Percentiles rank a stretch among this genome's conserved stretches.
These are phyloP conservation scores for Hirschfeldia incana DNA, from an alignment of 345 rosid genomes.

Conservation along the genomic window DNA sequence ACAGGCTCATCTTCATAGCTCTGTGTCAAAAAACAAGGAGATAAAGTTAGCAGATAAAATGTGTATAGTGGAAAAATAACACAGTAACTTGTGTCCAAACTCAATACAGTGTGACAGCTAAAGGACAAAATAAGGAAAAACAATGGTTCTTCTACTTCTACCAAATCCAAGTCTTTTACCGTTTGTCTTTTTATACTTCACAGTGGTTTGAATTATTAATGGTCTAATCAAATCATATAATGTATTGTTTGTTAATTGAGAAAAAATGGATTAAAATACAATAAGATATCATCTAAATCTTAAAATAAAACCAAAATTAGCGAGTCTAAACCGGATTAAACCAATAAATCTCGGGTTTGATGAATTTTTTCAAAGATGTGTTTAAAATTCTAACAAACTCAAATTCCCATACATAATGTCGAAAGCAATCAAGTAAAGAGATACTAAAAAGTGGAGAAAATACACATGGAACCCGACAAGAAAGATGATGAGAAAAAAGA, in stretches of 20 bases:
- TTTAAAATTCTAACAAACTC: conserved; percentile 2
- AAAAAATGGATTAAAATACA: background rate
- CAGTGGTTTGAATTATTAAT: conserved; percentile 20
- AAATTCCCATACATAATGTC: conserved; percentile 35
- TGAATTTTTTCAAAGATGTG: background rate
- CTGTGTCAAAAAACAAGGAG: conserved; percentile 45
- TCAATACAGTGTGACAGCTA: conserved; percentile 13
- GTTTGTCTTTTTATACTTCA: conserved; percentile 25
- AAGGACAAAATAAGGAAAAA: conserved; percentile 21
- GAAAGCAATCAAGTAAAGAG: conserved; percentile 3
- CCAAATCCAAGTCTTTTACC: conserved; percentile 37
- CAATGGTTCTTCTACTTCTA: conserved; percentile 23
- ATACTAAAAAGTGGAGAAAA: conserved; percentile 16
- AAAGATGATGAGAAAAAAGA: background rate
- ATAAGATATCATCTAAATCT: background rate
- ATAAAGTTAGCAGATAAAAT: conserved; percentile 10
- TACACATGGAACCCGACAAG: conserved; percentile 7
- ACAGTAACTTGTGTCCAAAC: conserved; percentile 23
- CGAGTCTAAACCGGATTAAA: conserved; percentile 31
- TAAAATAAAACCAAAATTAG: background rate
- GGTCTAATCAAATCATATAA: background rate
- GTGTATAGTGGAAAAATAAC: background rate
- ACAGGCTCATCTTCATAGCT: conserved; percentile 81
- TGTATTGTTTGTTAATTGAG: background rate
- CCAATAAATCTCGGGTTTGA: conserved; percentile 20